Evolutionary conservation across 768 basidiomycete species (phyloP).

Genomic region (Candolleomyces efflorescens): DNA sequence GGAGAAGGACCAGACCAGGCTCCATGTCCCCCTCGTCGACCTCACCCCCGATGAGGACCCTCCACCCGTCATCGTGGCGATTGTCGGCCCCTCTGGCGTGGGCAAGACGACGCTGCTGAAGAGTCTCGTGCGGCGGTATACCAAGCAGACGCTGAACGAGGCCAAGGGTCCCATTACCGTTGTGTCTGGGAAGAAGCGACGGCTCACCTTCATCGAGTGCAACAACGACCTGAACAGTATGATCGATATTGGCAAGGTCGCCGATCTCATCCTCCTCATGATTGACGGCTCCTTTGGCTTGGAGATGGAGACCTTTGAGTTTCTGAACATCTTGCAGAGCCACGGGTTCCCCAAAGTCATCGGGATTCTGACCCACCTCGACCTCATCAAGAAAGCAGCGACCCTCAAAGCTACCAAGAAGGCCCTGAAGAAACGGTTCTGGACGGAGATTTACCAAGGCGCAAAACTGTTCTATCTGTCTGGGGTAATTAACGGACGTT

Average conservation of each 20-base stretch:
- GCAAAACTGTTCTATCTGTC: slow-evolving; percentile 98
- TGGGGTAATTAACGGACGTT: slow-evolving; percentile 94
- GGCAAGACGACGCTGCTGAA: slow-evolving; percentile 95
- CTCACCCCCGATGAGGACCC: slow-evolving; percentile 89
- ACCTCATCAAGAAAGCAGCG: slow-evolving; percentile 90
- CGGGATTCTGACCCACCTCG: slow-evolving; percentile 92
- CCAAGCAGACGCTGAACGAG: slow-evolving; percentile 89
- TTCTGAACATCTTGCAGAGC: slow-evolving; percentile 92
- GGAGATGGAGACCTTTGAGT: slow-evolving; percentile 99
- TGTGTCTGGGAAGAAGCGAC: slow-evolving; percentile 85
- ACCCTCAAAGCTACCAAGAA: slow-evolving; percentile 90
- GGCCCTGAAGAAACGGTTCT: slow-evolving; percentile 94
- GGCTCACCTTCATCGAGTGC: slow-evolving; percentile 96
- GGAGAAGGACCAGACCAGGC: slow-evolving; percentile 88
- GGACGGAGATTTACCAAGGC: slow-evolving; percentile 99
- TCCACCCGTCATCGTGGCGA: slow-evolving; percentile 90
- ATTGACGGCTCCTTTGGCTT: slow-evolving; percentile 97
- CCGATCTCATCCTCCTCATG: slow-evolving; percentile 95
- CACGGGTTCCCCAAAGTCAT: slow-evolving; percentile 99
- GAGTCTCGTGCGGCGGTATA: slow-evolving; percentile 85
- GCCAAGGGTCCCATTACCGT: slow-evolving; percentile 93
- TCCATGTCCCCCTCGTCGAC: slow-evolving; percentile 95
- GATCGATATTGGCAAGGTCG: slow-evolving; percentile 97
- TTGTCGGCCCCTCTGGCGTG: slow-evolving; percentile 95
- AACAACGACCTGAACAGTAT: slow-evolving; percentile 97